Base-by-base conservation (phyloP, 1,284 basidiomycete species). In the Austroboletus olivaceoglutinosus region DNA sequence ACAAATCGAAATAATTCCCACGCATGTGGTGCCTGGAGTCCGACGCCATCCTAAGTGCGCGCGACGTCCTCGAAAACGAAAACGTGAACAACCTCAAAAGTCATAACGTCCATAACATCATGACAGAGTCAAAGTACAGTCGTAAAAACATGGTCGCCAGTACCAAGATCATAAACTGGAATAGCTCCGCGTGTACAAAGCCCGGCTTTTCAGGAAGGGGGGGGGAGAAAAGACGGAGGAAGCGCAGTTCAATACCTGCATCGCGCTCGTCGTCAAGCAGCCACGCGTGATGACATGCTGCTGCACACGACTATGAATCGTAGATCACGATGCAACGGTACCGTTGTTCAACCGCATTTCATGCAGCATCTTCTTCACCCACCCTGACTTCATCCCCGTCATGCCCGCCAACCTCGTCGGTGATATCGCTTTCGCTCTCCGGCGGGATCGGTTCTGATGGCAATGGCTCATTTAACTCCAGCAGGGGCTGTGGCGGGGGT, bases 381-480 rank as follows among this genome's bases (percentile, higher is more conserved):
- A 34, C 46, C 36, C 13, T 55, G 34, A 46, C 44, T 52, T 64
- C 62, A 54, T 66, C 46, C 39, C 50, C 53, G 41, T 50, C 63
- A 45, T 34, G 34, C 31, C 41, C 60, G 51, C 46, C 54, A 39
- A 42, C 61, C 47, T 70, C 67, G 37, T 70, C 68, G 54, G 64
- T 63, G 60, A 67, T 70, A 62, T 70, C 64, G 56, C 67, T 68
- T 47, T 70, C 64, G 43, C 56, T 68, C 51, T 66, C 64, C 47
- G 64, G 64, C 0, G 61, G 67, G 29, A 68, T 55, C 8, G 65
- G 65, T 37, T 66, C 64, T 40, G 67, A 63, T 23, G 68, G 61
- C 15, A 58, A 59, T 40, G 65, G 67, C 21, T 65, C 68, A 38
- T 46, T 66, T 48, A 70, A 51, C 39, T 69, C 63, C 27, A 69